Base-by-base conservation (phyloP, 2,329 filamentous ascomycete species). In the Beauveria medogensis region DNA sequence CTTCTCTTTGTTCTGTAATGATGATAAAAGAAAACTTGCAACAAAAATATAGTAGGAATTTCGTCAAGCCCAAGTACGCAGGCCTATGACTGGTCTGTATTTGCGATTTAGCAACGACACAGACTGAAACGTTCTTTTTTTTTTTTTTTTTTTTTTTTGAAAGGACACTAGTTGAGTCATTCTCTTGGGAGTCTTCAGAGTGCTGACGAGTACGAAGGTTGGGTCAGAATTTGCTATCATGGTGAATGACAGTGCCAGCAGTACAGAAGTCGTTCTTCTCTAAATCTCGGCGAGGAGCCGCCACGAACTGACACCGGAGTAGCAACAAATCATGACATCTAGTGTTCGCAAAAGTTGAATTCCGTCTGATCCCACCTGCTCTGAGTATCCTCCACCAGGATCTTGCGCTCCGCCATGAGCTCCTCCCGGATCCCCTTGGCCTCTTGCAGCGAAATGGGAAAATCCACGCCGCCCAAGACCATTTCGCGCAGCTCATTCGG, bases 281-380 rank as follows among this genome's bases (percentile, higher is more conserved):
- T 6, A 6, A 16, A 37, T 37, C 2, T 6, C 16, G 10, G 5
- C 34, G 34, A 37, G 12, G 12, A 14, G 34, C 14, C 34, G 14
- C 14, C 34, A 37, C 6, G 12, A 16, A 37, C 12, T 14, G 24
- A 22, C 4, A 14, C 2, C 10, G 22, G 37, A 22, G 9, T 10
- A 37, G n/a, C 40, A 46, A 16, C 10, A 14, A 26, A 24, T 18
- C 14, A 26, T 1, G 6, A 18, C 20, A 34, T 20, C n/a, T 55
- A 61, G 43, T 61, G 54, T 40, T 61, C 59, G 28, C 59, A 57
- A 47, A 61, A 61, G 46, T 57, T 57, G n/a, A 55, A 61, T 18
- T 57, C 53, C 12, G 30, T 53, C n/a, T 34, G 12, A 12, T 44
- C n/a, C 41, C 40, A 26, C n/a, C 37, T 46, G 14, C 44, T 48